Evolutionary conservation across 2,329 filamentous ascomycete species (phyloP), one percentile per base, ranked within the genome.

Genomic region (Metarhizium guizhouense): DNA sequence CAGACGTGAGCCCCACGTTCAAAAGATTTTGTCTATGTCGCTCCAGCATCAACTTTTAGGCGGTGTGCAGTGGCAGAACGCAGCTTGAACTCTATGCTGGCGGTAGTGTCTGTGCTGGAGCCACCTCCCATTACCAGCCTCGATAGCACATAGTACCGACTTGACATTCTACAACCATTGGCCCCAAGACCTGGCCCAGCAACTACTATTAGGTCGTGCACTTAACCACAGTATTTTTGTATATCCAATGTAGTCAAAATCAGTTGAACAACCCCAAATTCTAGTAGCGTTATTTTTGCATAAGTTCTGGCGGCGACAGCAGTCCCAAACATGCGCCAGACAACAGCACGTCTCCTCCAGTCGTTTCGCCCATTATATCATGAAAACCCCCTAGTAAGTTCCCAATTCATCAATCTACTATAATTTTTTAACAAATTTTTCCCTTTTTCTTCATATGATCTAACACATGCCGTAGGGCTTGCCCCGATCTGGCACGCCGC

Each of bases 381-480:
- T 85, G 92, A 96, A 62, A 96, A 96, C 62, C 92, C 92, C 4
- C 72, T 96, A 67, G 92, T 95, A 74, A 64, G 75, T 29, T 20
- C 6, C 49, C 45, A 50, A 20, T 29, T 49, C 1, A 0, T 13
- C n/a, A 25, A 14, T 16, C 20, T 13, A 0, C 6, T 5, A 34
- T 34, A 1, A 7, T 11, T 25, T 25, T 25, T 4, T 25, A 25
- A 3, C 3, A 25, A 3, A 4, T 25, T 25, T 25, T 25, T 4
- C 3, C 3, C 25, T 4, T 25, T 25, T 25, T 25, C 3, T 2
- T 20, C 30, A 10, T 29, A 40, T n/a, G 11, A 3, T 47, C 54
- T 58, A 18, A 58, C 47, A 34, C 4, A 13, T 8, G 32, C 13
- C 4, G 6, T 40, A 96, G 92, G 93, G 93, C 30, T 82, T 97